phyloP scores from a whole-genome alignment of 2,329 filamentous ascomycete genomes.

The Venturia asperata region DNA sequence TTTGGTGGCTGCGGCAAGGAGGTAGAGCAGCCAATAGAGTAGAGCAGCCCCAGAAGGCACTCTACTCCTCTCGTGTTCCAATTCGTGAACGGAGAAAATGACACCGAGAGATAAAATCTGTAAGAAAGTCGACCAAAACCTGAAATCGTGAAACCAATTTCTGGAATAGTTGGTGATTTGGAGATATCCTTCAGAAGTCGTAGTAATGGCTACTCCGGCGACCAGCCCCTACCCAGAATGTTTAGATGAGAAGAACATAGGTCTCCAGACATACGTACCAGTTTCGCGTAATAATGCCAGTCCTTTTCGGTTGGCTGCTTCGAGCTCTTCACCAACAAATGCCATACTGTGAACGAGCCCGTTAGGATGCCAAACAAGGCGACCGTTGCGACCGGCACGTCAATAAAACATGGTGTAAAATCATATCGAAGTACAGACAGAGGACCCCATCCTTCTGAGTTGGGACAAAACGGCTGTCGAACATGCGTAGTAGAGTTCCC shows the following conservation, averaged over 20 bases:
- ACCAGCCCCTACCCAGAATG: constrained; percentile 9
- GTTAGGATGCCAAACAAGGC: constrained; percentile 12
- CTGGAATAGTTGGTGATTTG: constrained; percentile 6
- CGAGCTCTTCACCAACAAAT: constrained; percentile 1
- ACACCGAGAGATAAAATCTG: constrained; percentile 12
- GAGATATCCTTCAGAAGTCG: constrained; percentile 9
- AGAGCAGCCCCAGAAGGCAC: constrained; percentile 14
- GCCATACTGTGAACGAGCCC: constrained; percentile 14
- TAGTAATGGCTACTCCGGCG: constrained; percentile 10
- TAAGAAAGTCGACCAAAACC: constrained; percentile 16
- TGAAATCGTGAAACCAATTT: constrained; percentile 13
- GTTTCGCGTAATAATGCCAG: constrained; percentile 19
- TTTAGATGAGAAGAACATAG: not conserved
- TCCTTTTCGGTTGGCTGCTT: constrained; percentile 17
- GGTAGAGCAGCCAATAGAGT: constrained; percentile 17
- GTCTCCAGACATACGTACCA: constrained; percentile 11
- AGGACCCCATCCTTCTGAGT: constrained; percentile 19
- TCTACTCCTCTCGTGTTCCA: constrained; percentile 16
- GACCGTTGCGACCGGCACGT: constrained; percentile 8
- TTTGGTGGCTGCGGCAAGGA: constrained; percentile 11
- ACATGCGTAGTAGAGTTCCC: not conserved
- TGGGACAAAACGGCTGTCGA: constrained; percentile 16
- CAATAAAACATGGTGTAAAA: constrained; percentile 18
- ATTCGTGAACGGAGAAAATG: constrained; percentile 16
- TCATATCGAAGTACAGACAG: constrained; percentile 9